Percentiles rank a stretch among this genome's conserved stretches.
Evolutionary conservation across 139 green algal species (phyloP).

Genomic region (Chloropicon primus): DNA sequence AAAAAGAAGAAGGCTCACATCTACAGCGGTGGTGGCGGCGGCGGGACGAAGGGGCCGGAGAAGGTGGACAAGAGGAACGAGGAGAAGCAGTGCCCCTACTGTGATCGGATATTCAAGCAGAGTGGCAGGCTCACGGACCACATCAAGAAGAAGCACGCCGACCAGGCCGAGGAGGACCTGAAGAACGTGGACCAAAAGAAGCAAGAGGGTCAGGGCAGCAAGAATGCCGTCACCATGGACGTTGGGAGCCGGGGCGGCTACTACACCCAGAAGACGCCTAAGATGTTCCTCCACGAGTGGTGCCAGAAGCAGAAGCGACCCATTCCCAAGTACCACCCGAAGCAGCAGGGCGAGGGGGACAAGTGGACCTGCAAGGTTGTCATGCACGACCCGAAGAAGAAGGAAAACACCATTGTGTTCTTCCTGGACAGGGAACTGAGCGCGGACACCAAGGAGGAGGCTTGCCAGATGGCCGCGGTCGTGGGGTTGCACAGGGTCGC

Average conservation of each 20-base stretch:
- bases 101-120: slow-evolving; percentile 70
- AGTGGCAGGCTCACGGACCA: slow-evolving; percentile 50
- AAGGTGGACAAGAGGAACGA: slow-evolving; percentile 69
- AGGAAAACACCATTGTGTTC: slow-evolving; percentile 52
- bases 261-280: slow-evolving; percentile 60
- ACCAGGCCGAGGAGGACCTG: slow-evolving; percentile 8
- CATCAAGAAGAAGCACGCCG: slow-evolving; percentile 50
- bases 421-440: slow-evolving; percentile 37
- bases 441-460: slow-evolving; percentile 23
- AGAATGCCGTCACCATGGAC: slow-evolving; percentile 28
- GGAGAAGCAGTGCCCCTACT: slow-evolving; percentile 70
- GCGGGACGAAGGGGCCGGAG: slow-evolving; percentile 59
- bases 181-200: background rate
- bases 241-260: slow-evolving; percentile 44
- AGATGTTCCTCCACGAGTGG: slow-evolving; percentile 67
- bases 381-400: slow-evolving; percentile 44
- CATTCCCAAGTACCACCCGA: slow-evolving; percentile 34
- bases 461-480: slow-evolving; percentile 47
- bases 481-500: slow-evolving; percentile 42
- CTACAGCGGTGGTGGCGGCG: slow-evolving; percentile 52
- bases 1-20: slow-evolving; percentile 35
- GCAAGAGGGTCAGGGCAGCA: background rate
- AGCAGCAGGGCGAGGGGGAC: slow-evolving; percentile 6
- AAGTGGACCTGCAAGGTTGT: slow-evolving; percentile 43
- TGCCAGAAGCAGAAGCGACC: slow-evolving; percentile 39